These are phyloP conservation scores for Diplodia sapinea DNA, from an alignment of 2,329 filamentous ascomycete species.

Conservation along the genomic window DNA sequence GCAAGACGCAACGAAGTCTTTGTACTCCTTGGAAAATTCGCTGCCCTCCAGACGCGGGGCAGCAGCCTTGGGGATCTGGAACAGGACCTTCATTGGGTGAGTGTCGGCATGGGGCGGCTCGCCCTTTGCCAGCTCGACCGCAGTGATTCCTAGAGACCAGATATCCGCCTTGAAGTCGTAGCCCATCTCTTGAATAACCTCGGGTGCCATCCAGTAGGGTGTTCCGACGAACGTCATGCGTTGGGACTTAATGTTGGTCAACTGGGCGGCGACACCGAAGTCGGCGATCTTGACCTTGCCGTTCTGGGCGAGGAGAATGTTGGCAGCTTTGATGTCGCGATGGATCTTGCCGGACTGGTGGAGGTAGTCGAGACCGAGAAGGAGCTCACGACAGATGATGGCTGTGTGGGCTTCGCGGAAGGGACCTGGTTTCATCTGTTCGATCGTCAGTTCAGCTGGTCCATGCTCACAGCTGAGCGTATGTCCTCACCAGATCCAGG, in stretches of 20 bases:
- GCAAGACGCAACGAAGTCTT: constrained; percentile 89
- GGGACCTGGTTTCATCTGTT: constrained; percentile 82
- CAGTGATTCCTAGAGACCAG: constrained; percentile 95
- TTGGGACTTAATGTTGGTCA: constrained; percentile 97
- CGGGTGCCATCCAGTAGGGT: constrained; percentile 98
- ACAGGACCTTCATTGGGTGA: constrained; percentile 97
- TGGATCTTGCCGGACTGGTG: constrained; percentile 96
- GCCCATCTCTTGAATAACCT: constrained; percentile 96
- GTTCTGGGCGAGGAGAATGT: constrained; percentile 86
- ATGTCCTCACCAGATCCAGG: constrained; percentile 68
- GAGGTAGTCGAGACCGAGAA: constrained; percentile 89
- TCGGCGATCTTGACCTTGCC: constrained; percentile 96
- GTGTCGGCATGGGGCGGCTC: constrained; percentile 95
- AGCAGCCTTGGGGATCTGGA: constrained; percentile 90
- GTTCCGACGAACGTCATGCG: constrained; percentile 97
- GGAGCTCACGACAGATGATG: constrained; percentile 89
- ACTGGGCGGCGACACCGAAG: constrained; percentile 94
- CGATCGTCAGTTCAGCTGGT: constrained; percentile 36
- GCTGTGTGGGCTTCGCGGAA: constrained; percentile 92
- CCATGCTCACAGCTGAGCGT: not conserved
- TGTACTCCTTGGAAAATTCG: constrained; percentile 85
- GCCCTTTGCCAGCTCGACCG: constrained; percentile 87
- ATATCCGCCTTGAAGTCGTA: constrained; percentile 99
- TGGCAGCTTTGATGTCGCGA: constrained; percentile 95
- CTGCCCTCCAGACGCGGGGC: constrained; percentile 82